Percentiles rank a stretch among this genome's conserved stretches.
These are phyloP conservation scores for Podila epigama DNA, from an alignment of 192 early-diverging fungal species.

Conservation along the genomic window DNA sequence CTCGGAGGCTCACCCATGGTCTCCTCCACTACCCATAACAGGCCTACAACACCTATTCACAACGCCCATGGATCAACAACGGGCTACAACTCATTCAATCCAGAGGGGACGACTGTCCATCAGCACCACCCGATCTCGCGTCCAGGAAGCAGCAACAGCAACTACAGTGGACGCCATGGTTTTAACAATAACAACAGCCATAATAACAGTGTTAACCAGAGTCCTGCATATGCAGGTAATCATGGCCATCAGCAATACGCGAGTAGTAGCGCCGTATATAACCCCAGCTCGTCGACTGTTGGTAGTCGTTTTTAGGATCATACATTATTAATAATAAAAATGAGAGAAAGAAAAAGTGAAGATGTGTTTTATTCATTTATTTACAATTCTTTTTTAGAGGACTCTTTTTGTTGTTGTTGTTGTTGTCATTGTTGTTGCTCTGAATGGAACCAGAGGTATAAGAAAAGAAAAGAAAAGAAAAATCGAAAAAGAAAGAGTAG, in stretches of 20 bases:
- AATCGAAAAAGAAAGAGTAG: not conserved
- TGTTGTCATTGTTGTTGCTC: too few species aligned
- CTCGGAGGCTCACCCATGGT: too few species aligned
- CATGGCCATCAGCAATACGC: constrained; percentile 9
- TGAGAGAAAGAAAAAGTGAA: not conserved
- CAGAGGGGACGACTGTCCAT: constrained; percentile 16
- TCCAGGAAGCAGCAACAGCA: constrained; percentile 39
- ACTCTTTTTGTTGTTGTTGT: too few species aligned
- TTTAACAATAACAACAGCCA: constrained; percentile 4
- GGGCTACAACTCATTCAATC: constrained; percentile 21
- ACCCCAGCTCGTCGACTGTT: constrained; percentile 8
- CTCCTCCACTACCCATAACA: too few species aligned
- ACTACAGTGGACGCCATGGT: constrained; percentile 7
- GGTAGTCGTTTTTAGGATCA: constrained; percentile 40
- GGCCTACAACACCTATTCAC: too few species aligned
- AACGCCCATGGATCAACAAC: too few species aligned
- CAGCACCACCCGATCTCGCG: constrained; percentile 17
- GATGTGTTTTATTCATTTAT: too few species aligned
- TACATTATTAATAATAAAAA: too few species aligned
- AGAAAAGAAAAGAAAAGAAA: too few species aligned
- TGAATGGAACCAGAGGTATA: too few species aligned
- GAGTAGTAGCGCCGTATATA: constrained; percentile 38
- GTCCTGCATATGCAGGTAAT: not conserved
- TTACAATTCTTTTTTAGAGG: too few species aligned
- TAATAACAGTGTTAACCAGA: constrained; percentile 4